phyloP scores from a whole-genome alignment of 345 rosid species.

The Erodium maritimum region DNA sequence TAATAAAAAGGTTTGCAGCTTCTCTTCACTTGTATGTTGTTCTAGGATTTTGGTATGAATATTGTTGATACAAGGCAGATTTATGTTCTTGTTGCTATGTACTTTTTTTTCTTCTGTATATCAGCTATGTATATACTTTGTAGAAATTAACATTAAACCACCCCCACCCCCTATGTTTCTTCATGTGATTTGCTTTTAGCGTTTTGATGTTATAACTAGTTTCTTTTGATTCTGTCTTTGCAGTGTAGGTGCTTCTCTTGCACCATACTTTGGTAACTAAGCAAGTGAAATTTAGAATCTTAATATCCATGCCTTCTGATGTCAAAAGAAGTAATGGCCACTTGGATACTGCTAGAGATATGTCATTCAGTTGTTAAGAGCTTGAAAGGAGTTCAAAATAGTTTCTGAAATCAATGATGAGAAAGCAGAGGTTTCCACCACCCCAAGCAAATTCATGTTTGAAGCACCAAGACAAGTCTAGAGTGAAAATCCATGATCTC shows the following conservation, averaged over 20 bases:
- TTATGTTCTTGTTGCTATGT: neutral
- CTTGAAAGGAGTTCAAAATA: conserved; percentile 25
- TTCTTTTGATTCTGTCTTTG: neutral
- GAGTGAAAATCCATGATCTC: conserved; percentile 13
- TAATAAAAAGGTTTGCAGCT: neutral
- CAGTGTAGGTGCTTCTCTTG: neutral
- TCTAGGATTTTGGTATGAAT: too few species aligned
- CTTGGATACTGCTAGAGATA: conserved; percentile 11
- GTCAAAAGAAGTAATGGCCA: conserved; percentile 12
- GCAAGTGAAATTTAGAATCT: conserved; percentile 7
- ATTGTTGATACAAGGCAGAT: neutral
- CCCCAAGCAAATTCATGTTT: conserved; percentile 14
- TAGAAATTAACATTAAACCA: too few species aligned
- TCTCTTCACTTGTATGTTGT: neutral
- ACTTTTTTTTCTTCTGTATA: too few species aligned
- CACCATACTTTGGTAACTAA: conserved; percentile 8
- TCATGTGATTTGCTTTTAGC: neutral
- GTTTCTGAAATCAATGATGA: conserved; percentile 20
- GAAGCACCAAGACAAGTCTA: conserved; percentile 26
- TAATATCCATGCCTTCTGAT: conserved; percentile 14
- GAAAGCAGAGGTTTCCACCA: conserved; percentile 24
- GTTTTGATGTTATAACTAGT: neutral
- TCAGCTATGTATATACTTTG: too few species aligned
- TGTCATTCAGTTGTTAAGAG: conserved; percentile 23
- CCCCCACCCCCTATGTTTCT: neutral